Evolutionary conservation across 225 moss, liverwort and hornwort species (phyloP).

Genomic region (Straminergon stramineum): DNA sequence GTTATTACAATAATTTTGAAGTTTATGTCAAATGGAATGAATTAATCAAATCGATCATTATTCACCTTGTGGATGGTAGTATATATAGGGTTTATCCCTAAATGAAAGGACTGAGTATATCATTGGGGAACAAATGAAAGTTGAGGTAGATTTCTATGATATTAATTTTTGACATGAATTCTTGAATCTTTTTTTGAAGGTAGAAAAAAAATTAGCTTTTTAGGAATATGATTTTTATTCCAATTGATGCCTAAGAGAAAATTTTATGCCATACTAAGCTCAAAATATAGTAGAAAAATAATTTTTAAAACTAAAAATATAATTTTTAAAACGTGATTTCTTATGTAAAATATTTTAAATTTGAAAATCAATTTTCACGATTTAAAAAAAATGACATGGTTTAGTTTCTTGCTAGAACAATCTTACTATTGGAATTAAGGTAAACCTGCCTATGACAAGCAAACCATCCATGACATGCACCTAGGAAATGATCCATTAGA

Average conservation of each 20-base stretch:
- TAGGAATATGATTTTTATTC: no score
- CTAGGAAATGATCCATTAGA: no score
- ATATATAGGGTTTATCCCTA: not conserved
- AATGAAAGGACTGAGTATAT: not conserved
- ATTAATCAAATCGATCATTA: not conserved
- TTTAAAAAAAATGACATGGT: no score
- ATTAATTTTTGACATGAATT: not conserved
- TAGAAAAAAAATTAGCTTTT: not conserved
- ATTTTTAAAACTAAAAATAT: not conserved
- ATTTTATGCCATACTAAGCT: not conserved
- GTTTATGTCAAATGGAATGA: not conserved
- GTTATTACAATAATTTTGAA: not conserved
- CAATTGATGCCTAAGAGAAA: rapidly evolving
- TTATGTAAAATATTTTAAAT: not conserved
- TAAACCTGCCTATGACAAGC: no score
- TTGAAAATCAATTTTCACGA: no score
- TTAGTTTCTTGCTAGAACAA: not conserved
- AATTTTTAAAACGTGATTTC: rapidly evolving
- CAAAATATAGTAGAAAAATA: not conserved
- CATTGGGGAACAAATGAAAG: not conserved
- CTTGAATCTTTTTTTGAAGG: not conserved
- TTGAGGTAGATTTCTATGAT: rapidly evolving
- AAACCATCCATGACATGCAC: no score
- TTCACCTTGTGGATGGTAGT: not conserved
- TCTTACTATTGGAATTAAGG: not conserved